Percentiles rank a stretch among this genome's conserved stretches.
These are phyloP conservation scores for Fusarium bactridioides DNA, from an alignment of 2,329 filamentous ascomycete species.

Conservation along the genomic window DNA sequence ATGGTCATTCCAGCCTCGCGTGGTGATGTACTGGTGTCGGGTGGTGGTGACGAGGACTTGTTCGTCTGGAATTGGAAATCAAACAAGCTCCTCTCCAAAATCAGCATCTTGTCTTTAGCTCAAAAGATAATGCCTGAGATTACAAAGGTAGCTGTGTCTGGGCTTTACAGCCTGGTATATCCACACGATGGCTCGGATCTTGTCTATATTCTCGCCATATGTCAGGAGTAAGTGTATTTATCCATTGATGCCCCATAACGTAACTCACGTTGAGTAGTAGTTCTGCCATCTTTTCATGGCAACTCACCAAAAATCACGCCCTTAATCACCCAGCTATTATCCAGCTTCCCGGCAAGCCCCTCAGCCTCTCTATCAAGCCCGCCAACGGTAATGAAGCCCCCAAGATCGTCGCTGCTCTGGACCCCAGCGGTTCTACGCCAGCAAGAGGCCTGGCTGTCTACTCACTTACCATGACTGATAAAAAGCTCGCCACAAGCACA, in stretches of 20 bases:
- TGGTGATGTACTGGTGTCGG: constrained; percentile 77
- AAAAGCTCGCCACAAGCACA: constrained; percentile 43
- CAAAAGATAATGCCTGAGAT: constrained; percentile 48
- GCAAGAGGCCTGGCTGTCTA: constrained; percentile 45
- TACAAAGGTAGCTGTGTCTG: constrained; percentile 58
- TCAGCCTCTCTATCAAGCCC: constrained; percentile 58
- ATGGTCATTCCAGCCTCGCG: constrained; percentile 69
- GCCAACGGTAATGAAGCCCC: constrained; percentile 31
- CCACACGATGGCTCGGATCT: constrained; percentile 41
- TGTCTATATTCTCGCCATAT: constrained; percentile 58
- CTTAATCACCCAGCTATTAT: constrained; percentile 59
- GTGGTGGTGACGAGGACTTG: constrained; percentile 82
- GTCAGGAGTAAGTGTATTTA: constrained; percentile 61
- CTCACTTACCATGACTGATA: constrained; percentile 44
- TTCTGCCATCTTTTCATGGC: constrained; percentile 72
- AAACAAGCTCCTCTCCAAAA: constrained; percentile 61
- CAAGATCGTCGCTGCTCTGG: constrained; percentile 51
- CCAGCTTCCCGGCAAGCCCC: constrained; percentile 69
- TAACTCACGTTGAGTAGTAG: constrained; percentile 50
- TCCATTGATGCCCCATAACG: background rate
- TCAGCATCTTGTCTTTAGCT: constrained; percentile 59
- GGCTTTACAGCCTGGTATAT: constrained; percentile 49
- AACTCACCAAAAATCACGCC: constrained; percentile 56
- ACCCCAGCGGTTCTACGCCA: constrained; percentile 44
- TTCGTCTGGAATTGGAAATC: constrained; percentile 83